Evolutionary conservation across 257 asterid species (phyloP).

Genomic region (Nemophila menziesii): DNA sequence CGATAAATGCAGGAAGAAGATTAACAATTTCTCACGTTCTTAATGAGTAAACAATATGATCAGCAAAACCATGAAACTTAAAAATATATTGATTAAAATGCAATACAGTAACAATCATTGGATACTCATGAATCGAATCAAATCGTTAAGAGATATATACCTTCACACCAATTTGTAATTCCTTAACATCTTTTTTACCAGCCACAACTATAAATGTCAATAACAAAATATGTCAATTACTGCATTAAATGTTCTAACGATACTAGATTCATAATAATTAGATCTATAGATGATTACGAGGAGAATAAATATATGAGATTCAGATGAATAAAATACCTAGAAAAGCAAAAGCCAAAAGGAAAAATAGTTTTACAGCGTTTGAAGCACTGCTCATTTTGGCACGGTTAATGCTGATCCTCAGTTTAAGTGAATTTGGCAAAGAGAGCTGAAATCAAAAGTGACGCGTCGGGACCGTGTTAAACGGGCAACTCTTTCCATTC

Average conservation of each 20-base stretch:
- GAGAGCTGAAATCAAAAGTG: no score
- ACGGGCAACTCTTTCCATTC: no score
- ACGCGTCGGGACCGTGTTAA: no score
- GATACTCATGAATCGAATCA: no score
- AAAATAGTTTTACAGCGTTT: constrained; percentile 22
- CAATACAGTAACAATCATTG: no score
- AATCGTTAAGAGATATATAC: constrained; percentile 20
- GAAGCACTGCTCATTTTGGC: constrained; percentile 31
- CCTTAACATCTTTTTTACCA: constrained; percentile 73
- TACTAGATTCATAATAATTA: constrained; percentile 1
- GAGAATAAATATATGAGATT: background rate
- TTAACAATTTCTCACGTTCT: background rate
- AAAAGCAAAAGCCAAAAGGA: constrained; percentile 27
- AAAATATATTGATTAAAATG: no score
- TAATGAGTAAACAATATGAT: background rate
- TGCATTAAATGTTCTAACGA: background rate
- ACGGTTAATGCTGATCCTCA: background rate
- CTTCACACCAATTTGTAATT: constrained; percentile 94
- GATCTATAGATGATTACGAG: constrained; percentile 10
- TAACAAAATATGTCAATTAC: background rate
- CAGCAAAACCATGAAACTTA: background rate
- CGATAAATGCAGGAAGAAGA: background rate
- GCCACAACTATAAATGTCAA: constrained; percentile 35
- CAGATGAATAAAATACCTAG: constrained; percentile 27
- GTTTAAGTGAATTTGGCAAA: background rate